Percentiles rank a stretch among this genome's conserved stretches.
phyloP scores from a whole-genome alignment of 352 stramenopile species.

The Globisporangium polare region DNA sequence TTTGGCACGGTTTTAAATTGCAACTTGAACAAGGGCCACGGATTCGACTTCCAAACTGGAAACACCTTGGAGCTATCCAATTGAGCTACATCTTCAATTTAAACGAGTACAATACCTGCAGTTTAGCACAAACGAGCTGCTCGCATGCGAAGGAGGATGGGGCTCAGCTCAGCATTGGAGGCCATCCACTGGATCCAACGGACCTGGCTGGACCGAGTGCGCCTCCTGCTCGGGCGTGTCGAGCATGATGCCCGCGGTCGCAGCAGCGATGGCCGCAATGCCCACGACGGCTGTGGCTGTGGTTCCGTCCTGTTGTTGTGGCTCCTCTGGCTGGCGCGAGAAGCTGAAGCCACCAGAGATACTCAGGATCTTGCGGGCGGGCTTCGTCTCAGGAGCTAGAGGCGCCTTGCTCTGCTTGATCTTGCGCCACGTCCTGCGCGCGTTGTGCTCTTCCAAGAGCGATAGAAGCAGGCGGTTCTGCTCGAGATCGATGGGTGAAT shows the following conservation, averaged over 20 bases:
- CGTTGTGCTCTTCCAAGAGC: constrained; percentile 39
- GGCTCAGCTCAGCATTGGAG: not conserved
- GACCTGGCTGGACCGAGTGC: not conserved
- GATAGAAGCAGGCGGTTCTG: constrained; percentile 31
- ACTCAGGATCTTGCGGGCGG: constrained; percentile 13
- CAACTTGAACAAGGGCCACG: not conserved
- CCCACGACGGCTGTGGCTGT: not conserved
- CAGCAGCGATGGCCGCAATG: not conserved
- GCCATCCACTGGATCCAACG: not conserved
- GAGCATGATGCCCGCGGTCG: constrained; percentile 22
- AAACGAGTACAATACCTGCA: not conserved
- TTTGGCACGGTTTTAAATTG: not conserved
- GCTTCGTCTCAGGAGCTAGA: not conserved
- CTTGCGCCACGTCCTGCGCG: constrained; percentile 54
- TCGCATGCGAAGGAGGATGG: not conserved
- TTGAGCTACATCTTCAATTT: not conserved
- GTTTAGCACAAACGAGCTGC: not conserved
- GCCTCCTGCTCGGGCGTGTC: constrained; percentile 23
- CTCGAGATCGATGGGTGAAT: constrained; percentile 11
- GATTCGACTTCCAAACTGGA: not conserved
- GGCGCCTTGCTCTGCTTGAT: not conserved
- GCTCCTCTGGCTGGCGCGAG: not conserved
- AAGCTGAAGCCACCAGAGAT: constrained; percentile 30
- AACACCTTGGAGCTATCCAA: not conserved
- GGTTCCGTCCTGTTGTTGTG: not conserved